Base-by-base conservation (phyloP, 225 moss, liverwort and hornwort genomes). In the Polytrichum formosum region DNA sequence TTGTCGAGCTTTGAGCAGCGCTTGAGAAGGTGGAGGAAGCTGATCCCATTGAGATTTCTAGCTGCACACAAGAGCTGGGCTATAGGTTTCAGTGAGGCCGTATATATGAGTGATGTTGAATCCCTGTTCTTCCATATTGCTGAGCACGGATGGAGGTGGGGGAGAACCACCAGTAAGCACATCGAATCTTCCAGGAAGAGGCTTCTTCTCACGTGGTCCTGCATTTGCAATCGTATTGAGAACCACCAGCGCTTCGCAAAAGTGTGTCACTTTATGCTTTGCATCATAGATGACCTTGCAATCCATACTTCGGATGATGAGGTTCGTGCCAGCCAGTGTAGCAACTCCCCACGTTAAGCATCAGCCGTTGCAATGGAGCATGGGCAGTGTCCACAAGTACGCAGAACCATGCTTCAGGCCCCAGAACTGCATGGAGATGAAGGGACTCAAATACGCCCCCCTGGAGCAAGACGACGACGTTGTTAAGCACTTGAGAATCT, bases 331-430 rank as follows among this genome's bases (percentile, higher is more conserved):
- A 35, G 70, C 87, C 9, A 85, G 76, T 20, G 89, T 80, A 6
- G 93, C 89, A 73, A 87, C 78, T 21, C 81, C 83, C 93, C 93
- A 93, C 8, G 89, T 79, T 66, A 91, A 93, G 67, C 87, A 82
- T 89, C 91, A 91, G 66, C 91, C 91, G 68, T 91, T 93, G 68
- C 85, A 87, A 75, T 93, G 93, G 64, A 89, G 91, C 93, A 93
- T 93, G 9, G 91, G 91, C 6, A 91, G 59, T 8, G 89, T 87
- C 93, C 94, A 94, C 5, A 94, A 55, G 73, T 79, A 88, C 4
- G 90, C 83, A 8, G 87, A 65, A 6, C 81, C 81, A 18, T 82
- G 68, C 33, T 59, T 71, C 81, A 92, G 79, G 26, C 77, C 82
- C 82, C 88, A 94, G 67, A 85, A 85, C 56, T 90, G 77, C 58